Evolutionary conservation across 495 filamentous ascomycete genomes (phyloP).

Genomic region (Tricharina praecox): DNA sequence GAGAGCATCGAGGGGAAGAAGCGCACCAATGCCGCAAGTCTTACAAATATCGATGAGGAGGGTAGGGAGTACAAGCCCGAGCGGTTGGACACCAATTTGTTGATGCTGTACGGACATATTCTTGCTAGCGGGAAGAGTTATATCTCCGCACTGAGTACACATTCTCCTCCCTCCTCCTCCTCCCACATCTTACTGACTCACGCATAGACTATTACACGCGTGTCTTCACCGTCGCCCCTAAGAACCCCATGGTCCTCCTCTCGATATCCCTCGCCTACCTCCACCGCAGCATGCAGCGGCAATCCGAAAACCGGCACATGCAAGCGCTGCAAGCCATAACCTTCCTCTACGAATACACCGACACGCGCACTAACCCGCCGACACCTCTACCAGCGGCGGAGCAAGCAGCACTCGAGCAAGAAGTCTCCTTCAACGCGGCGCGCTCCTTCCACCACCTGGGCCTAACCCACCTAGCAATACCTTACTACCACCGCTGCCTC

Average conservation of each 20-base stretch:
- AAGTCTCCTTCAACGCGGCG: conserved; percentile 80
- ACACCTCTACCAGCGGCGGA: not conserved
- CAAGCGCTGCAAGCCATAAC: conserved; percentile 66
- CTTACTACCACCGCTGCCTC: conserved; percentile 49
- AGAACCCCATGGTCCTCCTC: conserved; percentile 62
- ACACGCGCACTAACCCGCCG: conserved; percentile 13
- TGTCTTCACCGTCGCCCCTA: conserved; percentile 59
- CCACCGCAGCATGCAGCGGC: conserved; percentile 71
- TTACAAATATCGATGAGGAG: conserved; percentile 22
- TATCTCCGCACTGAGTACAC: conserved; percentile 55
- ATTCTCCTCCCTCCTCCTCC: not conserved
- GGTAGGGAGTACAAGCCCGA: conserved; percentile 27
- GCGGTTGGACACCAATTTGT: conserved; percentile 52
- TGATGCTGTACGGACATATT: conserved; percentile 80
- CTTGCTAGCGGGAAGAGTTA: conserved; percentile 64
- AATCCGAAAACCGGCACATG: conserved; percentile 75
- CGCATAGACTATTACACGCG: conserved; percentile 67
- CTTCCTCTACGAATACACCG: conserved; percentile 64
- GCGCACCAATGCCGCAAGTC: conserved; percentile 28
- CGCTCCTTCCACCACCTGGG: conserved; percentile 63
- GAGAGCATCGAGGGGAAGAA: conserved; percentile 26
- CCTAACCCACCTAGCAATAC: conserved; percentile 55
- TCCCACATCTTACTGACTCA: too few species aligned
- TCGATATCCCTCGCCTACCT: conserved; percentile 58
- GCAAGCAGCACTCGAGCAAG: conserved; percentile 32